Conservation (phyloP, 1,284 basidiomycete species). For the Caloboletus inedulis region DNA sequence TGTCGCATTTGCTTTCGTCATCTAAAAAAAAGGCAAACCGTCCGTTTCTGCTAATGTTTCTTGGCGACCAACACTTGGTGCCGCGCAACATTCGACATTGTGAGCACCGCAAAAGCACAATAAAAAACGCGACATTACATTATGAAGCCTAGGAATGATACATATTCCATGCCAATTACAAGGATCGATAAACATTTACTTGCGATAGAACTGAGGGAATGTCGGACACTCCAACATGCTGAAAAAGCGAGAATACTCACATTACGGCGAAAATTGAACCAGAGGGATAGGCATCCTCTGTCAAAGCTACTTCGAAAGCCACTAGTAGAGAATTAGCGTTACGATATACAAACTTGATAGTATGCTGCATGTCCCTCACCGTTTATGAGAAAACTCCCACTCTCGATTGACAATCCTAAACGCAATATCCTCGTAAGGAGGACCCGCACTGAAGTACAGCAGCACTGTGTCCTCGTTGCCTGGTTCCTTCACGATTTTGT, state of each 20-base stretch:
- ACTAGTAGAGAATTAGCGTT: conserved; percentile 38
- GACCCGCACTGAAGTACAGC: conserved; percentile 92
- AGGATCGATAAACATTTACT: conserved; percentile 36
- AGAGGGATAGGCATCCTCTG: conserved; percentile 78
- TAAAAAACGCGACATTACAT: conserved; percentile 28
- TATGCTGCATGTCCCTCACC: conserved; percentile 43
- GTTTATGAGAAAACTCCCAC: conserved; percentile 98
- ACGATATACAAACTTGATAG: conserved; percentile 3
- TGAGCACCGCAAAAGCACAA: conserved; percentile 16
- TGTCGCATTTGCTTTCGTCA: conserved; percentile 4
- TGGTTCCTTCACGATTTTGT: conserved; percentile 87
- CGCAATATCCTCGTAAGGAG: conserved; percentile 98
- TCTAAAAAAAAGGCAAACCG: conserved; percentile 19
- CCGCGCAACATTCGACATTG: conserved; percentile 2
- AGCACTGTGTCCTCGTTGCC: conserved; percentile 95
- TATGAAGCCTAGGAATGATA: conserved; percentile 13
- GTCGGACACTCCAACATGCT: conserved; percentile 15
- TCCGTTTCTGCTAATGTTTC: conserved; percentile 4
- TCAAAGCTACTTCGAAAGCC: conserved; percentile 85
- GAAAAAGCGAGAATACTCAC: conserved; percentile 44
- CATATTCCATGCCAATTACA: conserved; percentile 13
- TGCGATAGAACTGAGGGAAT: conserved; percentile 63
- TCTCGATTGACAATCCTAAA: conserved; percentile 97
- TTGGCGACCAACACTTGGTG: conserved; percentile 1
- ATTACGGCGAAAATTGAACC: conserved; percentile 87